Conservation (phyloP, 164 flowering plant species). For the Tinospora cordifolia region DNA sequence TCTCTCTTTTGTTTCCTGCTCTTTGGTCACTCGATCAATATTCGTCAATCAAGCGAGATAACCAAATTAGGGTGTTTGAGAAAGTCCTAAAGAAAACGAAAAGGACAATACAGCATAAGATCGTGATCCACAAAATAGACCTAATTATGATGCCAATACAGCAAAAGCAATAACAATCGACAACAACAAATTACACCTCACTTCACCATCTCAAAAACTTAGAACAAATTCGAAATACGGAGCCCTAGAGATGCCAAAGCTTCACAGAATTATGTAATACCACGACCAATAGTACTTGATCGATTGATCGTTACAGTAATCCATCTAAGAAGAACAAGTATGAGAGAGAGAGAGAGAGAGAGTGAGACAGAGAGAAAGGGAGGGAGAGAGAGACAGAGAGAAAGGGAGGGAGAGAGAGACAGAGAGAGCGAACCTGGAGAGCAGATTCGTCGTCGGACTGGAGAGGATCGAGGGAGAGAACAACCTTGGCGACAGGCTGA, state of each 20-base stretch:
- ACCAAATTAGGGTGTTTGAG: not conserved
- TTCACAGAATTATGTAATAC: not conserved
- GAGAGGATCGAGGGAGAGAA: conserved; percentile 66
- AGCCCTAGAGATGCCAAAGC: not conserved
- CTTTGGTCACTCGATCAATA: no score
- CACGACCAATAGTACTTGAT: no score
- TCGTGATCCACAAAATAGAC: not conserved
- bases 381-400: no score
- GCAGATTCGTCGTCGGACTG: conserved; percentile 29
- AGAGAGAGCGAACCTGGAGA: conserved; percentile 19
- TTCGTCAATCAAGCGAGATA: not conserved
- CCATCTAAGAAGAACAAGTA: no score
- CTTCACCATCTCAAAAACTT: not conserved
- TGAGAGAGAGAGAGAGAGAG: no score
- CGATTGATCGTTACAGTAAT: no score
- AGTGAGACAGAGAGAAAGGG: no score
- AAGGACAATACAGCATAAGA: not conserved
- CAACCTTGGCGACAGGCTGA: conserved; percentile 56
- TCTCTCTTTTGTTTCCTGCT: not conserved
- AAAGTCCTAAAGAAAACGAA: not conserved
- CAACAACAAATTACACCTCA: not conserved
- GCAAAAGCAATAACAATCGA: not conserved
- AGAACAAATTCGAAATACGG: not conserved
- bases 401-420: not conserved
- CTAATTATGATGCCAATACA: not conserved